A percentile compares a stretch with the other conserved stretches of the same genome.
phyloP scores from a whole-genome alignment of 2,329 filamentous ascomycete species.

The Alternaria dauci region DNA sequence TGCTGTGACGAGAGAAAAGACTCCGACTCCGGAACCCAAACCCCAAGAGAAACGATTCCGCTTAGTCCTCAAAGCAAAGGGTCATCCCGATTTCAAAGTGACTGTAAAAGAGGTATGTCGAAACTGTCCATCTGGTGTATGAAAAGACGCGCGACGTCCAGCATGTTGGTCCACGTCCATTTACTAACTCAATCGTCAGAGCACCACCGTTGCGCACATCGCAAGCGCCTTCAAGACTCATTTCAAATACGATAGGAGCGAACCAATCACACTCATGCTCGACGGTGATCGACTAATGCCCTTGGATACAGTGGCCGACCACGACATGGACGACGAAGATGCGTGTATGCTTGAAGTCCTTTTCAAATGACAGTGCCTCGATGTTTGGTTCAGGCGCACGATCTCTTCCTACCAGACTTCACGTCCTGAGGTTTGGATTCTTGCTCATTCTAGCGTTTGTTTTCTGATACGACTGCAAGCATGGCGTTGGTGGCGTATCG shows the following conservation, averaged over 20 bases:
- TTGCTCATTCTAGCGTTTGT: background rate
- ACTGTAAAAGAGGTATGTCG: constrained; percentile 57
- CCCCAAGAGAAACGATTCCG: constrained; percentile 48
- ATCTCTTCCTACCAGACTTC: background rate
- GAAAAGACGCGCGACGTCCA: background rate
- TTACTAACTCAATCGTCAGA: constrained; percentile 28
- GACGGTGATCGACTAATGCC: constrained; percentile 50
- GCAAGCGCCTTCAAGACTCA: constrained; percentile 39
- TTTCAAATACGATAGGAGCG: constrained; percentile 31
- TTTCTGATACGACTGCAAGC: constrained; percentile 2
- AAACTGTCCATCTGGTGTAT: background rate
- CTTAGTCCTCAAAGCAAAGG: constrained; percentile 62
- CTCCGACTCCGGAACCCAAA: constrained; percentile 27
- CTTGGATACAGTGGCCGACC: constrained; percentile 41
- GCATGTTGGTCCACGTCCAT: background rate
- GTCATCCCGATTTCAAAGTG: constrained; percentile 60
- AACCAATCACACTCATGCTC: constrained; percentile 48
- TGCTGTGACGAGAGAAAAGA: constrained; percentile 21
- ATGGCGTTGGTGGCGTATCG: constrained; percentile 14
- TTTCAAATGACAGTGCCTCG: constrained; percentile 38
- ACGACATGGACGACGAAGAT: constrained; percentile 52
- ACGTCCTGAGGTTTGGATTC: background rate
- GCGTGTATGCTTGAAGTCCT: constrained; percentile 48
- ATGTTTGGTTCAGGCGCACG: background rate
- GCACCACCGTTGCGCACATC: constrained; percentile 44